A percentile compares a stretch with the other conserved stretches of the same genome.
Conservation (phyloP, 495 filamentous ascomycete genomes). For the Tuber melanosporum region DNA sequence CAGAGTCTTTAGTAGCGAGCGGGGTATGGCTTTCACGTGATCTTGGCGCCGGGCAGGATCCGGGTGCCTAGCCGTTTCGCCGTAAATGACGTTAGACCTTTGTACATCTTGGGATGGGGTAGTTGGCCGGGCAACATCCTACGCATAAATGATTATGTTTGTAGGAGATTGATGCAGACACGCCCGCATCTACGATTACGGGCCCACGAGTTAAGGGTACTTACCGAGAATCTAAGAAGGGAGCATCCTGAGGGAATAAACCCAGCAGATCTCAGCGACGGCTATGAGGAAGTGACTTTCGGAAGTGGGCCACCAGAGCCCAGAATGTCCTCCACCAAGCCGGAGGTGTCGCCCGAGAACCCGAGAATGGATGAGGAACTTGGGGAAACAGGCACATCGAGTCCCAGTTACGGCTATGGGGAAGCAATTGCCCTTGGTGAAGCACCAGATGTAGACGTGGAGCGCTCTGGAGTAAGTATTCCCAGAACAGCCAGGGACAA, state of each 20-base stretch:
- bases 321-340: no score
- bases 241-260: not conserved
- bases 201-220: conserved; percentile 9
- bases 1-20: no score
- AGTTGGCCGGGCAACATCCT: not conserved
- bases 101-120: conserved; percentile 15
- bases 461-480: not conserved
- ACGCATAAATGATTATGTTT: not conserved
- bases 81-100: no score
- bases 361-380: not conserved
- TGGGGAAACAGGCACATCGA: not conserved
- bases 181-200: conserved; percentile 19
- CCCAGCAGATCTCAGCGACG: no score
- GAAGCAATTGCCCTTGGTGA: not conserved
- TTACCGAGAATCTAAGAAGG: not conserved
- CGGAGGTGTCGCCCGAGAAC: no score
- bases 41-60: no score
- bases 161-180: conserved; percentile 3
- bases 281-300: no score
- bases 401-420: not conserved
- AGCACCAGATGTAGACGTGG: not conserved
- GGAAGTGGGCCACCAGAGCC: no score
- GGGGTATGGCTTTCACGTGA: no score
- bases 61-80: no score
- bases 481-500: not conserved